phyloP scores from a whole-genome alignment of 2,329 filamentous ascomycete species.

The Cladophialophora immunda region DNA sequence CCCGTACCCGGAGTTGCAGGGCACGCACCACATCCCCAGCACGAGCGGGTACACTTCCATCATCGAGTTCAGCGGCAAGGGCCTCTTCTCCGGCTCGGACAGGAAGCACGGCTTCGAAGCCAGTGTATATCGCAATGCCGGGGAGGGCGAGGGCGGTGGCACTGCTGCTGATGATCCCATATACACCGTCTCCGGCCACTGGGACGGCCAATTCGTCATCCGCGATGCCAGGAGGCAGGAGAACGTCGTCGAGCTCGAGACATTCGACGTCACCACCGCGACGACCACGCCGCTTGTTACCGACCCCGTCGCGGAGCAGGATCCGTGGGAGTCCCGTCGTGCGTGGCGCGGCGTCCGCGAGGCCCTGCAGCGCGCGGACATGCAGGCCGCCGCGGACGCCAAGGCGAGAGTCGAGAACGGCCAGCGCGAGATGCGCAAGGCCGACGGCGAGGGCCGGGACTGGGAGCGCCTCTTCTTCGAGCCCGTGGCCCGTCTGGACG shows the following conservation, averaged over 20 bases:
- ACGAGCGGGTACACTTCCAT: conserved; percentile 38
- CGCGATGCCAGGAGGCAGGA: conserved; percentile 71
- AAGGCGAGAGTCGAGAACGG: conserved; percentile 91
- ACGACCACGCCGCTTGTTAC: conserved; percentile 74
- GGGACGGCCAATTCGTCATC: conserved; percentile 74
- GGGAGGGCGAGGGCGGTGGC: conserved; percentile 22
- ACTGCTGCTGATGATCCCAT: conserved; percentile 27
- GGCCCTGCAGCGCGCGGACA: conserved; percentile 81
- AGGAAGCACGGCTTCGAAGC: conserved; percentile 37
- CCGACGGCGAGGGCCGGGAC: conserved; percentile 75
- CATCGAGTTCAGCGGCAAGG: conserved; percentile 37
- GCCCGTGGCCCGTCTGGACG: background rate
- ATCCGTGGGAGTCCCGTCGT: conserved; percentile 84
- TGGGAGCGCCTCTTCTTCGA: conserved; percentile 88
- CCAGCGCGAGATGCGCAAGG: conserved; percentile 78
- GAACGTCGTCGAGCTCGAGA: conserved; percentile 62
- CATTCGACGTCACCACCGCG: conserved; percentile 67
- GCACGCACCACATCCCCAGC: conserved; percentile 35
- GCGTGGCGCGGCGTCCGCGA: conserved; percentile 88
- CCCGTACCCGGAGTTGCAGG: conserved; percentile 49
- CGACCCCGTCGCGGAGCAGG: conserved; percentile 78
- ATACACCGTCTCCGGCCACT: conserved; percentile 37
- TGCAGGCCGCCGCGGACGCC: conserved; percentile 79
- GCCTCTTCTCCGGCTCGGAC: conserved; percentile 28
- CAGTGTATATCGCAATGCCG: conserved; percentile 33